Conservation (phyloP, 2,329 filamentous ascomycete species). For the Microsporum audouinii region DNA sequence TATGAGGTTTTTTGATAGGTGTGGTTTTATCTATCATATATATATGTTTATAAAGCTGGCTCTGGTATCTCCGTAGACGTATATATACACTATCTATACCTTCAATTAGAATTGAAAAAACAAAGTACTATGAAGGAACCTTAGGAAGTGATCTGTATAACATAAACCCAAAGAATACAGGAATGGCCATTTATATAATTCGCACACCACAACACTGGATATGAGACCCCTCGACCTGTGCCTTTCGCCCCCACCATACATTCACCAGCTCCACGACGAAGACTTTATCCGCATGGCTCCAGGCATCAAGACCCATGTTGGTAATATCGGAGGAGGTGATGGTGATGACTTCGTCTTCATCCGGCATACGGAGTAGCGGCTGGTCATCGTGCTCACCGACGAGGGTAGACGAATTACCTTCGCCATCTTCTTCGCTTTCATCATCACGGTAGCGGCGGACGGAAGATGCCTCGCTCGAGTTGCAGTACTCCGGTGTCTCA, state of each 20-base stretch:
- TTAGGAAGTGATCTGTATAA: not conserved
- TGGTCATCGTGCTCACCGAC: slow-evolving; percentile 10
- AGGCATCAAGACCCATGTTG: slow-evolving; percentile 40
- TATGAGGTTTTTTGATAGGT: not conserved
- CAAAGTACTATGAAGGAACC: no score
- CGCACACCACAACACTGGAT: slow-evolving; percentile 40
- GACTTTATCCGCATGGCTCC: slow-evolving; percentile 36
- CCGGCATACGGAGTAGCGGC: slow-evolving; percentile 13
- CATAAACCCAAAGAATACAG: slow-evolving; percentile 4
- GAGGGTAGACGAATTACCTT: slow-evolving; percentile 7
- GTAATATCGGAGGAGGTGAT: slow-evolving; percentile 36
- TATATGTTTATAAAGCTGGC: not conserved
- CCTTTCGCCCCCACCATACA: slow-evolving; percentile 37
- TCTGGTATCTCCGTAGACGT: not conserved
- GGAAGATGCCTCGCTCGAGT: slow-evolving; percentile 1
- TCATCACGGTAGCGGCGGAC: not conserved
- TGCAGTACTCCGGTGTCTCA: not conserved
- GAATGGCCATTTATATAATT: slow-evolving; percentile 25
- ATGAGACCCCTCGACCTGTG: slow-evolving; percentile 32
- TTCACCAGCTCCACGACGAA: slow-evolving; percentile 37
- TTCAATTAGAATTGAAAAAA: no score
- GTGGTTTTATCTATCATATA: not conserved
- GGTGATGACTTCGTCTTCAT: slow-evolving; percentile 22
- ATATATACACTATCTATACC: not conserved
- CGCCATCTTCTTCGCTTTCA: slow-evolving; percentile 16